Percentiles rank a stretch among this genome's conserved stretches.
Conservation (phyloP, 73 alveolate species). For the Paramecium sonneborni region DNA sequence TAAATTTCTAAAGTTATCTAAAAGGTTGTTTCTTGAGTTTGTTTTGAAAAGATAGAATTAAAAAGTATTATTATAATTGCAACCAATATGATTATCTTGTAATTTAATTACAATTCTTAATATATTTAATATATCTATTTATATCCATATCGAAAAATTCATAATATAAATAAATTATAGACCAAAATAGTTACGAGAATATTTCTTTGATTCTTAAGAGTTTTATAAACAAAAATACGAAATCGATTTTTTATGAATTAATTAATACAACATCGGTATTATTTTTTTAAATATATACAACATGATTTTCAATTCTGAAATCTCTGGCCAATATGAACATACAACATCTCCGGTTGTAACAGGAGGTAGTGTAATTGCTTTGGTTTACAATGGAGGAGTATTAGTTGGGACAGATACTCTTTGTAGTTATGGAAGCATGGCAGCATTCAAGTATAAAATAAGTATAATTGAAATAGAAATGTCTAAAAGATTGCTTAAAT, state of each 20-base stretch:
- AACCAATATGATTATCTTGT: not conserved
- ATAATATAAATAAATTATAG: too few relatives aligned
- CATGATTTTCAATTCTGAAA: conserved; percentile 24
- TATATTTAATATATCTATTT: too few relatives aligned
- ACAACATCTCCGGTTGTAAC: conserved; percentile 74
- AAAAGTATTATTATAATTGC: not conserved
- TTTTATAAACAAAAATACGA: not conserved
- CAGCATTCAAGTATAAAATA: conserved; percentile 67
- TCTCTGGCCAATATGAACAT: not conserved
- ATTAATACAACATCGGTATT: not conserved
- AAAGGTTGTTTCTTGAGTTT: not conserved
- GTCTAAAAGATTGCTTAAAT: conserved; percentile 72
- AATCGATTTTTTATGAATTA: not conserved
- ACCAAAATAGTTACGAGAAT: not conserved
- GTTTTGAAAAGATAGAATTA: not conserved
- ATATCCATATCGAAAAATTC: not conserved
- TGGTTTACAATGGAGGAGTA: conserved; percentile 84
- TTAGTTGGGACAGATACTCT: conserved; percentile 83
- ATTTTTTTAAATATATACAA: not conserved
- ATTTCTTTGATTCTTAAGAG: not conserved
- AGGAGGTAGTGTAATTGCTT: conserved; percentile 84
- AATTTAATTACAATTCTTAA: not conserved
- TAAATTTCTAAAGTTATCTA: not conserved
- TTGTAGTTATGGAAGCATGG: conserved; percentile 77
- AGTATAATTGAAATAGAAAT: not conserved